Evolutionary conservation across 495 filamentous ascomycete genomes (phyloP).

Genomic region (Paragyromitra xinjiangensis): DNA sequence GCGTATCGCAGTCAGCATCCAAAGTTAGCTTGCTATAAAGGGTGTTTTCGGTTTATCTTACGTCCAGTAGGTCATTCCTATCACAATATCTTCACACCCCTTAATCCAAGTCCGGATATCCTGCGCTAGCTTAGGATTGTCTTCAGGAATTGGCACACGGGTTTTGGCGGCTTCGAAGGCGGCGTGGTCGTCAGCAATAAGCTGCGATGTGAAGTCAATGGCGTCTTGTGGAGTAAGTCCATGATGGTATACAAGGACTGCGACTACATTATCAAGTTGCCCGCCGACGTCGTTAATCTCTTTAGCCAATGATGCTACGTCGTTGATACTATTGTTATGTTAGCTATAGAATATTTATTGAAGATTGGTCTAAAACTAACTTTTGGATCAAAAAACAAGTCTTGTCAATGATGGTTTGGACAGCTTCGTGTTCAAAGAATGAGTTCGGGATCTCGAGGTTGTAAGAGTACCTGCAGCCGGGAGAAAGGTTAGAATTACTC

Average conservation of each 20-base stretch:
- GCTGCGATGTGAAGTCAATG: slow-evolving; percentile 28
- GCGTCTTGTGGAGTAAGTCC: slow-evolving; percentile 23
- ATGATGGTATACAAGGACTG: slow-evolving; percentile 21
- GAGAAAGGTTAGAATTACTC: slow-evolving; percentile 4
- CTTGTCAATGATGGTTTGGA: slow-evolving; percentile 28
- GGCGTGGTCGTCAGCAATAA: slow-evolving; percentile 20
- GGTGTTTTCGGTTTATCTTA: slow-evolving; percentile 8
- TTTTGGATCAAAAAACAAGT: slow-evolving; percentile 32
- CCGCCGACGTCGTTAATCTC: slow-evolving; percentile 27
- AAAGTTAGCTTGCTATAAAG: not conserved
- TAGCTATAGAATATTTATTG: not conserved
- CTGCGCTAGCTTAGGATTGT: slow-evolving; percentile 17
- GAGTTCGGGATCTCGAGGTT: slow-evolving; percentile 23
- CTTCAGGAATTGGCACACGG: slow-evolving; percentile 29
- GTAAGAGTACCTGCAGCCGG: slow-evolving; percentile 18
- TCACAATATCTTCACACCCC: slow-evolving; percentile 31
- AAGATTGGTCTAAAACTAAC: slow-evolving; percentile 3
- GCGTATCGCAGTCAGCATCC: not conserved
- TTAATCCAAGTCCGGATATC: slow-evolving; percentile 29
- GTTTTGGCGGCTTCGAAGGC: slow-evolving; percentile 33
- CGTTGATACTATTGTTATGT: slow-evolving; percentile 19
- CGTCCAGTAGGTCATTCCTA: slow-evolving; percentile 35
- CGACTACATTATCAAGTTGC: slow-evolving; percentile 26
- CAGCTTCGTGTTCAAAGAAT: slow-evolving; percentile 31
- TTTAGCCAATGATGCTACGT: slow-evolving; percentile 25